Conservation (phyloP, 495 filamentous ascomycete species). For the Symbiotaphrina buchneri region DNA sequence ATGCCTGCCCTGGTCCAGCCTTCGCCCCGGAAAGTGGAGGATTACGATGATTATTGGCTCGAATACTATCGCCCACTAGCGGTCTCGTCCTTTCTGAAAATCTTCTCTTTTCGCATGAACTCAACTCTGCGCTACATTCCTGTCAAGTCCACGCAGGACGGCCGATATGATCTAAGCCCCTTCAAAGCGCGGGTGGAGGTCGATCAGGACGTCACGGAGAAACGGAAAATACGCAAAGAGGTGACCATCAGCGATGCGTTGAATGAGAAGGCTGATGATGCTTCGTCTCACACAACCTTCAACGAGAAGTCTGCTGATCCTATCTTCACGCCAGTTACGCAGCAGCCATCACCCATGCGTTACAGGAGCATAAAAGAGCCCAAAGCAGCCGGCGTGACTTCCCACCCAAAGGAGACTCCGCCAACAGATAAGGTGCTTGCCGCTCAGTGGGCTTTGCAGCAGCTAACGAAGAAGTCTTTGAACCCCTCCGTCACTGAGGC, state of each 20-base stretch:
- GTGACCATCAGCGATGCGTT: slow-evolving; percentile 35
- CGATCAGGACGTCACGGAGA: slow-evolving; percentile 22
- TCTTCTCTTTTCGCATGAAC: slow-evolving; percentile 80
- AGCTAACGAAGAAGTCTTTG: slow-evolving; percentile 57
- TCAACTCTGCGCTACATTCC: slow-evolving; percentile 64
- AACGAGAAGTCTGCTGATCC: slow-evolving; percentile 3
- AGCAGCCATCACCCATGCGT: background rate
- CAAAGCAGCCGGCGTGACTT: background rate
- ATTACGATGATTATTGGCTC: slow-evolving; percentile 93
- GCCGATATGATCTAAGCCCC: slow-evolving; percentile 59
- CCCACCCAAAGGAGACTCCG: slow-evolving; percentile 7
- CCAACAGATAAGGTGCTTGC: slow-evolving; percentile 38
- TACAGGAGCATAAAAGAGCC: slow-evolving; percentile 25
- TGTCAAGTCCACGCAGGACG: slow-evolving; percentile 41
- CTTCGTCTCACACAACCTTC: slow-evolving; percentile 9
- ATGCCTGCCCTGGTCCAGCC: slow-evolving; percentile 22
- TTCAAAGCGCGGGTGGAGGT: slow-evolving; percentile 45
- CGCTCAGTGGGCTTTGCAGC: slow-evolving; percentile 70
- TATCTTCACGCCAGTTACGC: too few species aligned
- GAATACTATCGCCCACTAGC: slow-evolving; percentile 84
- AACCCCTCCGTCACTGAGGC: slow-evolving; percentile 49
- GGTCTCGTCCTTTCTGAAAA: slow-evolving; percentile 66
- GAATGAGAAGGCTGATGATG: slow-evolving; percentile 11
- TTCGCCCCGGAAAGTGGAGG: slow-evolving; percentile 19
- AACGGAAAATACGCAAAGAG: slow-evolving; percentile 27